phyloP scores from a whole-genome alignment of 208 protist species.

The Entamoeba moshkovskii region DNA sequence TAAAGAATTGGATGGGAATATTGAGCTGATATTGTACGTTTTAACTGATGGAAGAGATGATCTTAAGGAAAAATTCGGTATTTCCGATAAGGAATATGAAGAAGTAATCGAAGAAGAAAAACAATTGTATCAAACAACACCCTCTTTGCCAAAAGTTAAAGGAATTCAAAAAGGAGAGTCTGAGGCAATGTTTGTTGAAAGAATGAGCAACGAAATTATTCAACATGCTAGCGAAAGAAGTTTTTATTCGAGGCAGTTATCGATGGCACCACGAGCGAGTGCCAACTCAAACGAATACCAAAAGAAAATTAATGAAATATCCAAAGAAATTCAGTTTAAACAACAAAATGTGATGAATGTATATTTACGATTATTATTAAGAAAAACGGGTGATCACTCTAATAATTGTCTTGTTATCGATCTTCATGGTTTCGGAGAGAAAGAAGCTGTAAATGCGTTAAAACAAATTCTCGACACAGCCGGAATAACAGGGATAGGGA shows the following conservation, averaged over 20 bases:
- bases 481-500: neutral
- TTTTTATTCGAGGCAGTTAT: neutral
- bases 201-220: neutral
- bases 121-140: too few species aligned
- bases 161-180: neutral
- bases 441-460: neutral
- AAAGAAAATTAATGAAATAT: neutral
- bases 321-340: neutral
- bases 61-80: neutral
- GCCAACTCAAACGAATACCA: neutral
- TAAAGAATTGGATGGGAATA: neutral
- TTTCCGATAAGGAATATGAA: neutral
- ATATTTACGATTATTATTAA: neutral
- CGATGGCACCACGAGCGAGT: neutral
- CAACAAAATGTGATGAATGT: neutral
- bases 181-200: neutral
- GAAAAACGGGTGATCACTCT: neutral
- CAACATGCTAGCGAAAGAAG: neutral
- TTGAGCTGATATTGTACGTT: neutral
- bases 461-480: neutral
- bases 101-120: neutral
- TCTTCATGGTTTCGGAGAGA: neutral
- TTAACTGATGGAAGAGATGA: neutral
- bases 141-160: neutral
- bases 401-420: neutral